Evolutionary conservation across 2,329 filamentous ascomycete genomes (phyloP).

Genomic region (Pleurostoma richardsiae): DNA sequence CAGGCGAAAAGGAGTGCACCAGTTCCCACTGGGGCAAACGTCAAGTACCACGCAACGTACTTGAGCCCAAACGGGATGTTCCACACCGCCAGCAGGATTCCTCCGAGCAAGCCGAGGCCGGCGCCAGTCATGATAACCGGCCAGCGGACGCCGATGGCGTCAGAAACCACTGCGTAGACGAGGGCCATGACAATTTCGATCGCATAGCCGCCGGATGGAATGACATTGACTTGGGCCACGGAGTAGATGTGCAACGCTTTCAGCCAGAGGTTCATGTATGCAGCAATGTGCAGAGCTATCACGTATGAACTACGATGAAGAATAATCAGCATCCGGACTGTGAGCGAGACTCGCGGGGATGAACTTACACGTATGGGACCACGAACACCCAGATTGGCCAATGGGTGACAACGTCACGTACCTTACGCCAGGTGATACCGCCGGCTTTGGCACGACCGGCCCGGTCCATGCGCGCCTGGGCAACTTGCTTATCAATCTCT

Average conservation of each 20-base stretch:
- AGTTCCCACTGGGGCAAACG: no score
- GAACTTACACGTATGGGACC: no score
- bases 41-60: constrained; percentile 6
- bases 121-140: no score
- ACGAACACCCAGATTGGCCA: constrained; percentile 25
- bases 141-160: constrained; percentile 30
- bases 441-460: constrained; percentile 21
- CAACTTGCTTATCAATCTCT: constrained; percentile 16
- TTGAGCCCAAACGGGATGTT: constrained; percentile 6
- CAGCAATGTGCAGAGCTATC: no score
- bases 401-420: constrained; percentile 10
- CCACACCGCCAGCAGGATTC: constrained; percentile 7
- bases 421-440: constrained; percentile 18
- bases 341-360: no score
- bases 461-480: constrained; percentile 21
- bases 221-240: constrained; percentile 19
- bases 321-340: no score
- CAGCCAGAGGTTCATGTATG: no score
- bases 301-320: no score
- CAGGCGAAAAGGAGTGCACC: constrained; percentile 26
- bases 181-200: constrained; percentile 43
- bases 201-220: constrained; percentile 35
- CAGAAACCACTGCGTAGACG: constrained; percentile 48
- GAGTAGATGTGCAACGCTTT: no score
- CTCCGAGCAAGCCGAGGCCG: no score